Evolutionary conservation across 2,329 filamentous ascomycete species (phyloP), one percentile per base, ranked within the genome.

Genomic region (Cercospora citrullina): DNA sequence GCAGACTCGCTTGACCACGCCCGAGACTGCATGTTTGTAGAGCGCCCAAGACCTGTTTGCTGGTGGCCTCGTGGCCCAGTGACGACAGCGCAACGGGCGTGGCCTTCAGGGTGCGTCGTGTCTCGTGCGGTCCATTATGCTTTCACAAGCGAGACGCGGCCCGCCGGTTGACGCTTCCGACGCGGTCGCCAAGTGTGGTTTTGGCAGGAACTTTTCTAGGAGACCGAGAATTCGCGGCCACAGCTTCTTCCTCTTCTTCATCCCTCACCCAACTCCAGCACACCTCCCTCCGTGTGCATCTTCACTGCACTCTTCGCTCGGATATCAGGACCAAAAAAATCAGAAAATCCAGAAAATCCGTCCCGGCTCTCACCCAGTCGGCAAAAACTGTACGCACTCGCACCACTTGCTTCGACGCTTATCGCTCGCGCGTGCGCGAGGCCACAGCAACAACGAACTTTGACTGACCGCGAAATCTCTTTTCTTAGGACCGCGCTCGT

Each of bases 241-340:
- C 48, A 12, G 39, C 63, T 67, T 48, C 45, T 51, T 23, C 55
- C 42, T 60, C 39, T 48, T 18, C 33, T 51, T 30, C 60, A 63
- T 60, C 60, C 39, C 39, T 51, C 67, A 66, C 60, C 61, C 64
- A 58, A 26, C 26, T 33, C 53, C 55, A 42, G 31, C 45, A 60
- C 58, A 65, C 39, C 58, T 60, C 60, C 65, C 51, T 68, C 48
- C 58, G 64, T 65, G 62, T 64, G 62, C 55, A 31, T 64, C 60
- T 64, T 64, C 63, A 60, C 67, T 63, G 67, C 63, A 59, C 67
- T 39, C 59, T 64, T 64, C 62, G 59, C 63, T 70, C 72, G 71
- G 65, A 74, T 61, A 68, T 66, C 67, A 75, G 71, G 69, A 65
- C 74, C 73, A 76, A 80, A 80, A 80, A 81, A 79, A 80, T 76